Evolutionary conservation across 257 asterid genomes (phyloP).

Genomic region (Solanum lycopersicoides): DNA sequence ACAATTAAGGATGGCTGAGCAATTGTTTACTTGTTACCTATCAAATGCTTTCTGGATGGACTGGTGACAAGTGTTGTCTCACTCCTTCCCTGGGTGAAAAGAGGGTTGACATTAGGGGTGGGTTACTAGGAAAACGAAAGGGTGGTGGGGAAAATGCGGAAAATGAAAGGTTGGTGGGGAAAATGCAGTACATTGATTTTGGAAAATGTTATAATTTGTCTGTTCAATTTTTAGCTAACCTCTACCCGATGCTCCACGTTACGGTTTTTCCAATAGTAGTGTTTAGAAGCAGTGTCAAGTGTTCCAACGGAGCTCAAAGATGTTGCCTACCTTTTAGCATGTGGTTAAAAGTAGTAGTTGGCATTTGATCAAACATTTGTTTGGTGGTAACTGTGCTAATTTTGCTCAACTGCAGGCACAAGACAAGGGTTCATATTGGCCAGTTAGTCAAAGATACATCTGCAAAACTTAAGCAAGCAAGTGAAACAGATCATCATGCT

Average conservation of each 20-base stretch:
- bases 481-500: constrained; percentile 49
- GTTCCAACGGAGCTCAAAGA: background rate
- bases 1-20: background rate
- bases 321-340: background rate
- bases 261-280: background rate
- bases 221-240: background rate
- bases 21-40: background rate
- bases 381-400: background rate
- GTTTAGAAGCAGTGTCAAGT: background rate
- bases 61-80: background rate
- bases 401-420: constrained; percentile 42
- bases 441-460: constrained; percentile 73
- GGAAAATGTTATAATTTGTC: background rate
- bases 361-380: background rate
- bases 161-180: background rate
- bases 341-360: background rate
- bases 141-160: background rate
- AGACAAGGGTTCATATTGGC: constrained; percentile 57
- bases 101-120: background rate
- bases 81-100: background rate
- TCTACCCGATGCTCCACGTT: background rate
- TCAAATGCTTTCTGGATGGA: background rate
- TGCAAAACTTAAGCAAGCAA: constrained; percentile 60
- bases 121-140: background rate
- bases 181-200: background rate